Percentiles rank a stretch among this genome's conserved stretches.
Conservation (phyloP, 2,329 filamentous ascomycete genomes). For the Magnaporthales sp. region DNA sequence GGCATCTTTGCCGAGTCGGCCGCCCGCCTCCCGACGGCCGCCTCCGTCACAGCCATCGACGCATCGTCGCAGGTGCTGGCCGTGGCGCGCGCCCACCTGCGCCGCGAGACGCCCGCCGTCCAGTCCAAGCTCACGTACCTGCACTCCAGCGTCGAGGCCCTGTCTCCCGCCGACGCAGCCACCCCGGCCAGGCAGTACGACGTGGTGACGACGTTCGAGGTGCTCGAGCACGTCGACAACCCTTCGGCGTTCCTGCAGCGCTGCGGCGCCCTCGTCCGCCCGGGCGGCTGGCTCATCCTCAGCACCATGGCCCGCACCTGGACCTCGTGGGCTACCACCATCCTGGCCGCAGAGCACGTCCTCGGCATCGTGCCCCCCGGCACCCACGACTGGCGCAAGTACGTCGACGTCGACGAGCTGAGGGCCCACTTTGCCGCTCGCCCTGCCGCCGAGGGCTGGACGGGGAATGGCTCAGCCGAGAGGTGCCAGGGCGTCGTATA, state of each 20-base stretch:
- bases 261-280: slow-evolving; percentile 68
- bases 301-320: slow-evolving; percentile 89
- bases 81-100: slow-evolving; percentile 68
- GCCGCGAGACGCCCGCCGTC: slow-evolving; percentile 59
- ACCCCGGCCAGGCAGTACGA: slow-evolving; percentile 43
- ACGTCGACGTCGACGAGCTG: slow-evolving; percentile 81
- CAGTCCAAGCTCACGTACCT: slow-evolving; percentile 58
- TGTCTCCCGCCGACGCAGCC: slow-evolving; percentile 28
- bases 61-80: slow-evolving; percentile 64
- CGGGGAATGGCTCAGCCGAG: slow-evolving; percentile 42
- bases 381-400: slow-evolving; percentile 95
- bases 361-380: slow-evolving; percentile 81
- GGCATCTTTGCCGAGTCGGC: slow-evolving; percentile 92
- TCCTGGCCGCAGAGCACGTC: slow-evolving; percentile 82
- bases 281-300: slow-evolving; percentile 87
- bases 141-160: slow-evolving; percentile 68
- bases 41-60: slow-evolving; percentile 66
- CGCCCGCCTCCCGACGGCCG: slow-evolving; percentile 56
- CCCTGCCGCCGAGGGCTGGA: slow-evolving; percentile 3
- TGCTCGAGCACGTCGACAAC: slow-evolving; percentile 82
- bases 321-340: slow-evolving; percentile 86
- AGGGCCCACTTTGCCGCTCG: slow-evolving; percentile 38
- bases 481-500: slow-evolving; percentile 77
- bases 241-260: slow-evolving; percentile 66
- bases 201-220: slow-evolving; percentile 83